phyloP scores from a whole-genome alignment of 2,329 filamentous ascomycete genomes.

The Arthrobotrys sphaeroides region DNA sequence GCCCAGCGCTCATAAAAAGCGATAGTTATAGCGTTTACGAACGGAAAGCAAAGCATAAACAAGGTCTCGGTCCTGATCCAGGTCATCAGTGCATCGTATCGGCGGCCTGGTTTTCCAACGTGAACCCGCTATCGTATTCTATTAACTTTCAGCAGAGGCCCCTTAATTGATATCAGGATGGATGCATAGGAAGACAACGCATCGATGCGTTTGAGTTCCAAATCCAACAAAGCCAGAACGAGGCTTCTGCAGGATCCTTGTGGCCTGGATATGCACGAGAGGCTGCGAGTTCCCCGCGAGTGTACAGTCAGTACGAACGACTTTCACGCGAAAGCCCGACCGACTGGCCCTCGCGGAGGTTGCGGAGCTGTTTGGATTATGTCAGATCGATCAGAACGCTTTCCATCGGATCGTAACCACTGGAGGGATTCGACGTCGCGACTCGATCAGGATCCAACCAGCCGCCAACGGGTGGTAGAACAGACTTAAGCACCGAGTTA shows the following conservation, averaged over 20 bases:
- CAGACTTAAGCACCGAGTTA: too few species aligned
- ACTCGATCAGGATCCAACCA: conserved; percentile 8
- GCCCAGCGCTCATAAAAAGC: neutral
- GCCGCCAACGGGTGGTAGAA: neutral
- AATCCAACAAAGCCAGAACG: conserved; percentile 11
- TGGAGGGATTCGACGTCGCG: neutral
- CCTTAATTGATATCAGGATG: neutral
- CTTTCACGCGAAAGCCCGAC: neutral
- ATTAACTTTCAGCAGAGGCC: neutral
- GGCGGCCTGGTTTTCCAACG: conserved; percentile 6
- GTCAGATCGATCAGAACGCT: too few species aligned
- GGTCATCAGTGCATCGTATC: neutral
- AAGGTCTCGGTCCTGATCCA: neutral
- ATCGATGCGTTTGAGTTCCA: conserved; percentile 18
- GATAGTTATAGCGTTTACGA: neutral
- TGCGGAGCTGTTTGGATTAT: conserved; percentile 20
- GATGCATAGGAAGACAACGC: conserved; percentile 23
- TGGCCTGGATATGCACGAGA: conserved; percentile 13
- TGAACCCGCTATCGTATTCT: neutral
- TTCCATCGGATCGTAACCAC: too few species aligned
- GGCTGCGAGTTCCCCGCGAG: neutral
- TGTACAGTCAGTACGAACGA: too few species aligned
- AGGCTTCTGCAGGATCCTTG: conserved; percentile 16
- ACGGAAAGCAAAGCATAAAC: neutral
- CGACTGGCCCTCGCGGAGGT: conserved; percentile 9